Evolutionary conservation across 177 flowering plant genomes (phyloP).

Genomic region (Vitis hybrid): DNA sequence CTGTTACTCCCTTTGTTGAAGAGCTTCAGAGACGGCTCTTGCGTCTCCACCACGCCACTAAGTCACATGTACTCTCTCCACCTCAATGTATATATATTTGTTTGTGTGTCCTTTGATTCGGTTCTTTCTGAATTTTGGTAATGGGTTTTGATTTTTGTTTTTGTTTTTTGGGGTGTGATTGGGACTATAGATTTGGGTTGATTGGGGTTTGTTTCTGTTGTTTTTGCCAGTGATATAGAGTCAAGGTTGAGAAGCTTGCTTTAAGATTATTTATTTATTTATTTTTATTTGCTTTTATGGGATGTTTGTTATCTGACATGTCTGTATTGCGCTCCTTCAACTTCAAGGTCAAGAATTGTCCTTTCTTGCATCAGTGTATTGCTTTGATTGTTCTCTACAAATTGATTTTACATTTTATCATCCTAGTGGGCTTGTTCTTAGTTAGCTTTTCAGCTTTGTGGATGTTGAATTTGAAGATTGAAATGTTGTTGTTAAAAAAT

Average conservation of each 20-base stretch:
- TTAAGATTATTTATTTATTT: no score
- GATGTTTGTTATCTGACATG: no score
- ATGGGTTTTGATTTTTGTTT: neutral
- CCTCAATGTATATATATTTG: neutral
- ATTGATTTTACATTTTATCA: no score
- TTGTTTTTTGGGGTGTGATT: neutral
- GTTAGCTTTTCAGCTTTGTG: neutral
- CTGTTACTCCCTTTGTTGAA: slow-evolving; percentile 73
- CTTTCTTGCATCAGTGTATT: no score
- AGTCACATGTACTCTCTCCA: slow-evolving; percentile 35
- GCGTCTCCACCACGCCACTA: slow-evolving; percentile 58
- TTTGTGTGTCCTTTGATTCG: neutral
- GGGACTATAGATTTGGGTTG: neutral
- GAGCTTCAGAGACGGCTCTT: slow-evolving; percentile 67
- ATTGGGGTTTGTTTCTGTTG: no score
- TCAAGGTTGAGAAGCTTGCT: no score
- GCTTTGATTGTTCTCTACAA: no score
- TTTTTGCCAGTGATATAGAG: no score
- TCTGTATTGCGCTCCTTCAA: no score
- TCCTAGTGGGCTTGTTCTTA: no score
- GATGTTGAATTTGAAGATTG: neutral
- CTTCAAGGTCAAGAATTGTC: no score
- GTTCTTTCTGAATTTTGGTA: neutral
- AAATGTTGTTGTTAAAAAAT: neutral
- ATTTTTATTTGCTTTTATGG: no score